phyloP scores from a whole-genome alignment of 116 monocot species.

The Cymodocea nodosa region DNA sequence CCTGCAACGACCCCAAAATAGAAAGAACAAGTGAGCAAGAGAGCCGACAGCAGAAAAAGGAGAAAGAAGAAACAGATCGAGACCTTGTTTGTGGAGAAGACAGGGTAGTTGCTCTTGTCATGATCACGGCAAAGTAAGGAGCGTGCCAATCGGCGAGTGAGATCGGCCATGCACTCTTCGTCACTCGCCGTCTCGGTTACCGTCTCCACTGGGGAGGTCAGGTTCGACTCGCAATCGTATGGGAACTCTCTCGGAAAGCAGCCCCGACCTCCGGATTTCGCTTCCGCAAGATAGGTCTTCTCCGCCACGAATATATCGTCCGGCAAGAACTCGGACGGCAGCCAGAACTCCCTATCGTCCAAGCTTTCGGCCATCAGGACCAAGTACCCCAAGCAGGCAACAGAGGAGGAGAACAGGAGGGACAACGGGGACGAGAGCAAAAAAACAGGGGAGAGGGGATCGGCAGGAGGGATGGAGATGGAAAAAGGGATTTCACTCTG shows the following conservation, averaged over 20 bases:
- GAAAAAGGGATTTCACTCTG: neutral
- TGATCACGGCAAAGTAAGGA: conserved; percentile 17
- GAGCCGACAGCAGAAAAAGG: neutral
- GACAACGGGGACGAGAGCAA: too few relatives aligned
- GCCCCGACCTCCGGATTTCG: too few relatives aligned
- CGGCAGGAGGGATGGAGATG: neutral
- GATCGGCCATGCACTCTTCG: conserved; percentile 30
- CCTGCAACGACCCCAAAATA: too few relatives aligned
- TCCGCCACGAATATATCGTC: conserved; percentile 29
- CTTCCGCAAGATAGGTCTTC: neutral
- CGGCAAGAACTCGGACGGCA: conserved; percentile 45
- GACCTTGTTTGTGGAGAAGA: too few relatives aligned
- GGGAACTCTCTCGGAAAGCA: conserved; percentile 14
- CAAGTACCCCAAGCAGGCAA: neutral
- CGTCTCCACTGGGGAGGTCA: conserved; percentile 7
- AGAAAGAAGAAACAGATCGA: neutral
- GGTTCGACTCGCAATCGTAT: neutral
- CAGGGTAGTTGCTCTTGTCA: neutral
- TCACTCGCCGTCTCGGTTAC: conserved; percentile 37
- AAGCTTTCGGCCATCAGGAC: neutral
- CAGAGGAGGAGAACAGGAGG: neutral
- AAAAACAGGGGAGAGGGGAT: too few relatives aligned
- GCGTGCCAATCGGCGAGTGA: conserved; percentile 35
- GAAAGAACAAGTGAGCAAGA: too few relatives aligned
- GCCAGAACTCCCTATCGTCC: conserved; percentile 39